Conservation (phyloP, 768 basidiomycete species). For the Suillus sp. region DNA sequence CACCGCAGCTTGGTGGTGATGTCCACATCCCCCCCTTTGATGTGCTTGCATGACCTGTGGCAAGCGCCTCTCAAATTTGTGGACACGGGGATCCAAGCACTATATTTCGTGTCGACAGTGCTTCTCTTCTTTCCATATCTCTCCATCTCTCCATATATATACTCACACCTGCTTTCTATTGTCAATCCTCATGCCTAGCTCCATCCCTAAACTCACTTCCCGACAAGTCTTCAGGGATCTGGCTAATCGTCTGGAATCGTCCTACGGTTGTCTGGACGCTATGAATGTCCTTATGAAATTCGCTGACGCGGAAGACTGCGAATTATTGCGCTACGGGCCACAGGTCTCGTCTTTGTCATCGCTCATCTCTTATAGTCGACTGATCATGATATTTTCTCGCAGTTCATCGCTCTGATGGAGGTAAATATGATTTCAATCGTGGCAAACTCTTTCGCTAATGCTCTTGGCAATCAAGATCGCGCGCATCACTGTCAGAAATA, state of each 20-base stretch:
- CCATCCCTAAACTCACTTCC: slow-evolving; percentile 18
- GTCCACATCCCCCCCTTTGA: not conserved
- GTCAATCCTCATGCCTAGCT: slow-evolving; percentile 1
- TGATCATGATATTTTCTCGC: not conserved
- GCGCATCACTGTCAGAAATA: slow-evolving; percentile 45
- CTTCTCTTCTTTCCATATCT: not conserved
- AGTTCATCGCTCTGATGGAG: slow-evolving; percentile 58
- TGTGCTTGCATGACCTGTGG: not conserved
- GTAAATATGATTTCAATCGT: slow-evolving; percentile 34
- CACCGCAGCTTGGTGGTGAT: slow-evolving; percentile 19
- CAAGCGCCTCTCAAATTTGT: not conserved
- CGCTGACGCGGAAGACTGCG: slow-evolving; percentile 19
- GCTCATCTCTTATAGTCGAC: slow-evolving; percentile 12
- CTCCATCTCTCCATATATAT: too few relatives aligned
- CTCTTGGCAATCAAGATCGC: slow-evolving; percentile 39
- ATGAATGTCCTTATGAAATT: slow-evolving; percentile 28
- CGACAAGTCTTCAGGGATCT: slow-evolving; percentile 23
- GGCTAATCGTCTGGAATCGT: slow-evolving; percentile 27
- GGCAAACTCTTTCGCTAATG: not conserved
- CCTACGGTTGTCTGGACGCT: slow-evolving; percentile 29
- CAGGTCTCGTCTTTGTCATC: slow-evolving; percentile 21
- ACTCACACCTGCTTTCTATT: not conserved
- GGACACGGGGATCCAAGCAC: slow-evolving; percentile 14
- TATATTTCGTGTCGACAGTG: slow-evolving; percentile 19
- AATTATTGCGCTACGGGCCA: slow-evolving; percentile 28